Evolutionary conservation across 2,329 filamentous ascomycete species (phyloP).

Genomic region (Juglanconis juglandina): DNA sequence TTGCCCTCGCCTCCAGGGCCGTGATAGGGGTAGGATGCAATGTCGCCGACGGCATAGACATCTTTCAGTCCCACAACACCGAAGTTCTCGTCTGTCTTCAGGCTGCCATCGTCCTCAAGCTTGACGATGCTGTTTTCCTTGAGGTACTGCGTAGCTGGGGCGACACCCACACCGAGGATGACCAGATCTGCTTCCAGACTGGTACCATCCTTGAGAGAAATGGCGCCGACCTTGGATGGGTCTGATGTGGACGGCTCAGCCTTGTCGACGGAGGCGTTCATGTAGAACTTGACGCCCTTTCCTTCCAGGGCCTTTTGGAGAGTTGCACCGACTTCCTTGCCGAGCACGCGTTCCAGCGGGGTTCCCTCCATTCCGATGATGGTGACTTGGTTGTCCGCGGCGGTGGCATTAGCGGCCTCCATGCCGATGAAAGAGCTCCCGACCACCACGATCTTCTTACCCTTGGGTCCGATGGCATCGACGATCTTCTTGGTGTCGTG

Average conservation of each 20-base stretch:
- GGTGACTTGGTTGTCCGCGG: conserved; percentile 77
- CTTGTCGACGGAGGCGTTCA: conserved; percentile 77
- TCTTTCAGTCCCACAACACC: conserved; percentile 71
- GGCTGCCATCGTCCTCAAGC: conserved; percentile 80
- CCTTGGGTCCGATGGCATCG: conserved; percentile 72
- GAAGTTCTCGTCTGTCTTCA: conserved; percentile 78
- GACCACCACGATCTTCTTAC: conserved; percentile 88
- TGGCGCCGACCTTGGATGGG: conserved; percentile 70
- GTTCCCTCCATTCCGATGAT: conserved; percentile 85
- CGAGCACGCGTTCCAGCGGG: conserved; percentile 83
- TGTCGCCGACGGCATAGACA: conserved; percentile 92
- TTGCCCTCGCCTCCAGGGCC: conserved; percentile 78
- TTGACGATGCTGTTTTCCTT: conserved; percentile 65
- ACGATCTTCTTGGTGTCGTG: conserved; percentile 75
- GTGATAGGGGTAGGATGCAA: conserved; percentile 90
- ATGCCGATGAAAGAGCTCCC: conserved; percentile 97
- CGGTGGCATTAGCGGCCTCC: conserved; percentile 85
- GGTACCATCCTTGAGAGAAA: conserved; percentile 83
- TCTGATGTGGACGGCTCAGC: conserved; percentile 69
- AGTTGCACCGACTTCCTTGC: conserved; percentile 73
- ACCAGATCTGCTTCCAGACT: conserved; percentile 82
- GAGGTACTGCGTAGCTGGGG: conserved; percentile 80
- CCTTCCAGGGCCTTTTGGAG: conserved; percentile 78
- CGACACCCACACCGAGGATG: conserved; percentile 85
- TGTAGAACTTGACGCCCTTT: conserved; percentile 83